Evolutionary conservation across 495 filamentous ascomycete species (phyloP), one percentile per base, ranked within the genome.

Genomic region (Aspergillus egyptiacus): DNA sequence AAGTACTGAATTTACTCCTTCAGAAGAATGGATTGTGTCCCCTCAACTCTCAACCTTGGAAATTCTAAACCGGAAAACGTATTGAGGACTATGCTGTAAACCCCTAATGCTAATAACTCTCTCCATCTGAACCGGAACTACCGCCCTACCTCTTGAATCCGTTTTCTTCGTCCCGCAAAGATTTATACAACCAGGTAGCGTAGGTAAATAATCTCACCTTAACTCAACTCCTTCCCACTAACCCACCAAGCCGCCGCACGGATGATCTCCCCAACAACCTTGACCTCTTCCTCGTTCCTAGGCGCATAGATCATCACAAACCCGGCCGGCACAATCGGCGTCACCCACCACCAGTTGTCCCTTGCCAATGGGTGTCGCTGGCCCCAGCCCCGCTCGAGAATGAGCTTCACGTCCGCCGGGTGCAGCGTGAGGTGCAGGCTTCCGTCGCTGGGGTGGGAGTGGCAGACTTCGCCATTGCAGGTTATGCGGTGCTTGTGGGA

Each of bases 291-390:
- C 47, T 78, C 71, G 36, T 80, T 65, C 38, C 83, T 68, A 2
- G 89, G 87, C 31, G 89, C 85, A 68, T 95, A 95, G 14, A 95
- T 72, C 84, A 93, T 84, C 32, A 84, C 67, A 59, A 89, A 91
- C n/a, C 80, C 81, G 19, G 68, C 58, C 6, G 85, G 83, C 41
- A 89, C 77, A 38, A 83, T 81, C 53, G 76, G 51, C 40, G 73
- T 59, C 48, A 54, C 27, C 63, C 63, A 60, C 59, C 59, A 69
- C 64, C 65, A 69, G 8, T 74, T 75, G 36, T 78, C 82, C 57
- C 80, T 77, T 5, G 86, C 82, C 46, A 93, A 69, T 1, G 89
- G 88, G 67, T 93, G 89, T 10, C 87, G 67, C 65, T 93, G 77
- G 9, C 83, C 89, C 87, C 87, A 93, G 11, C 89, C 85, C 40